These are phyloP conservation scores for Hypoxylon sp. DNA, from an alignment of 2,329 filamentous ascomycete genomes.

Conservation along the genomic window DNA sequence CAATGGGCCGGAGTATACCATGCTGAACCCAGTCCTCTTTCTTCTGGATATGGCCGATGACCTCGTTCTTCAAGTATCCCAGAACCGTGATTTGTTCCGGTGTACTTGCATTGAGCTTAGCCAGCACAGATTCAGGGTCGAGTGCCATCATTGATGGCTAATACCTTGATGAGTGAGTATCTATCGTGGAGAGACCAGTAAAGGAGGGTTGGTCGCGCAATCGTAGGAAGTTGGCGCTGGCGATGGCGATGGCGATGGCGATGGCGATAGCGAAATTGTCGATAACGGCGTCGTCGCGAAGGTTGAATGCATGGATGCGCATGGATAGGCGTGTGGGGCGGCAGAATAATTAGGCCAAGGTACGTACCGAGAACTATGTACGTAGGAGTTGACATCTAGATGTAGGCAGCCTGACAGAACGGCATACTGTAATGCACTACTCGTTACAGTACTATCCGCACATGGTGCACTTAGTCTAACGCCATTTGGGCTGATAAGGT, in stretches of 20 bases:
- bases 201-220: slow-evolving; percentile 9
- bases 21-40: slow-evolving; percentile 84
- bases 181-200: slow-evolving; percentile 14
- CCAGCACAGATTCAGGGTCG: slow-evolving; percentile 47
- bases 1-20: slow-evolving; percentile 75
- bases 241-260: not conserved
- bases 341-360: not conserved
- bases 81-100: slow-evolving; percentile 73
- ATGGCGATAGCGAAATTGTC: slow-evolving; percentile 5
- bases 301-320: slow-evolving; percentile 15
- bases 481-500: not conserved
- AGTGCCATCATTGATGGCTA: slow-evolving; percentile 51
- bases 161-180: slow-evolving; percentile 5
- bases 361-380: slow-evolving; percentile 11
- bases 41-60: slow-evolving; percentile 87
- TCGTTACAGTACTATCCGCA: too few relatives aligned
- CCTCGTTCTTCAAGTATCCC: slow-evolving; percentile 85
- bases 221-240: slow-evolving; percentile 2
- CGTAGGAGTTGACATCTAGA: too few relatives aligned
- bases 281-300: slow-evolving; percentile 20
- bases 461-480: too few relatives aligned
- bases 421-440: too few relatives aligned
- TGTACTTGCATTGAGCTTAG: slow-evolving; percentile 62
- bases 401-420: too few relatives aligned
- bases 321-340: slow-evolving; percentile 1